These are phyloP conservation scores for Scedosporium dehoogii DNA, from an alignment of 2,329 filamentous ascomycete genomes.

Conservation along the genomic window DNA sequence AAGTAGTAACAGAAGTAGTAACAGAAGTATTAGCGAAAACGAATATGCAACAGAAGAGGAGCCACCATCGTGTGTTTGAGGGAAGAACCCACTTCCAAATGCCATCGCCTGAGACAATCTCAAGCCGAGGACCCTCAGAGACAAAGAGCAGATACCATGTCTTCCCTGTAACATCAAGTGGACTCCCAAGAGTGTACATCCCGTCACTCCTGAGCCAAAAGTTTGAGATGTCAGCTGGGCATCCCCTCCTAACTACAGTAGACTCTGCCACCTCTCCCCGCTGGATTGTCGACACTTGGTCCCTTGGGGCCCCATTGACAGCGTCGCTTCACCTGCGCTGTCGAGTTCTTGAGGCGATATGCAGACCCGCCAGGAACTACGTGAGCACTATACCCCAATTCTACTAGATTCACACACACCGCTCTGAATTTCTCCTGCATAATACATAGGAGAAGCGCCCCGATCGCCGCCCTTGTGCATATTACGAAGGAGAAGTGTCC, in stretches of 20 bases:
- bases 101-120: no score
- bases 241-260: neutral
- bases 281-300: neutral
- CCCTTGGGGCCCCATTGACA: neutral
- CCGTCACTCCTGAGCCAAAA: neutral
- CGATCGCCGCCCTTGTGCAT: neutral
- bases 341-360: neutral
- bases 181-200: neutral
- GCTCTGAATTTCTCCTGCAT: neutral
- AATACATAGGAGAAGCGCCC: neutral
- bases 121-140: neutral
- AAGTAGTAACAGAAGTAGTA: no score
- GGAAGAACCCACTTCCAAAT: no score
- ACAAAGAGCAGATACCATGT: neutral
- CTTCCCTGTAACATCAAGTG: neutral
- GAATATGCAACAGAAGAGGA: no score
- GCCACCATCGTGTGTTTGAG: no score
- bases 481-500: neutral
- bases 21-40: no score
- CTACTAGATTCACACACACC: neutral
- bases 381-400: no score
- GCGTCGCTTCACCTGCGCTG: neutral
- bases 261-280: neutral
- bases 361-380: neutral
- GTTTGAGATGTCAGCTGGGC: neutral